Evolutionary conservation across 768 basidiomycete genomes (phyloP), one percentile per base, ranked within the genome.

Genomic region (Kwoniella heveanensis): DNA sequence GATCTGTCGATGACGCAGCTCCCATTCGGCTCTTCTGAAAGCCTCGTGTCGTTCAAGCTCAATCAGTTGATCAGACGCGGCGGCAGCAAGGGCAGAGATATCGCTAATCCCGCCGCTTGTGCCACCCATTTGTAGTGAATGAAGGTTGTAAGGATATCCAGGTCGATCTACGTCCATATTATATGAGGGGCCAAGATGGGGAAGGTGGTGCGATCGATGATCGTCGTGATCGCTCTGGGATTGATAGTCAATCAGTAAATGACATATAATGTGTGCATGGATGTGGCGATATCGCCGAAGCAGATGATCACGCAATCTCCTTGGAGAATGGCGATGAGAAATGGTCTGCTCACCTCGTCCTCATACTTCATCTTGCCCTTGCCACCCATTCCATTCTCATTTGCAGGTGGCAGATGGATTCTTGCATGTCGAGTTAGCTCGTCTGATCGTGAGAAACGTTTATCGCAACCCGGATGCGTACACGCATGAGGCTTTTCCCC

Each of bases 401-500:
- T 79, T 87, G 91, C 37, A 87, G 89, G 58, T 87, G 69, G 73
- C 44, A 77, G 63, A 81, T 99, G 95, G 70, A 98, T 99, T 51
- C 95, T 86, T 0, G 90, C 89, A 76, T 99, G 95, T 61, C 95
- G 86, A 27, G 95, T 99, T 68, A 99, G 86, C 81, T 99, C 95
- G 83, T 99, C 95, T n/a, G 91, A 92, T 63, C 95, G 88, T 19
- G 91, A 93, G 81, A 99, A 99, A 5, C 93, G 89, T 80, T 98
- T 99, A 81, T 96, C 94, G 85, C 95, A 99, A n/a, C 88, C 86
- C 2, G 91, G 87, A 79, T 88, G 91, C 1, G 87, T 88, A 85
- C 95, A 99, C 22, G 86, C 85, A 73, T 97, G 97, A 1, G 95
- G 95, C 72, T 96, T 97, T 82, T 99, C 95, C 74, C 95, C 95